A percentile compares a stretch with the other conserved stretches of the same genome.
Evolutionary conservation across 306 rosid genomes (phyloP).

Genomic region (Psophocarpus tetragonolobus): DNA sequence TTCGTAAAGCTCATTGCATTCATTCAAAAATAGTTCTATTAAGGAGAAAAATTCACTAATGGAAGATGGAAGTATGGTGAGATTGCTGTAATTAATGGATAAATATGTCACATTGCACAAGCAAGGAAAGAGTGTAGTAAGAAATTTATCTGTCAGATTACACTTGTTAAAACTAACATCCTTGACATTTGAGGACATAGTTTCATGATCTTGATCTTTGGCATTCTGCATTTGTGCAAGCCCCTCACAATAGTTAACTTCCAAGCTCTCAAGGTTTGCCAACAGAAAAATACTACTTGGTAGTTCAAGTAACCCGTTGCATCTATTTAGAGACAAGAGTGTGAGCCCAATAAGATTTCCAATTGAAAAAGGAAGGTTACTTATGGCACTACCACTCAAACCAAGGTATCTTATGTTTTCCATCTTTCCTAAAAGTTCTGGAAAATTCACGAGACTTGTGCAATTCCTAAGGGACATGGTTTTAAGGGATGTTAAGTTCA

Average conservation of each 20-base stretch:
- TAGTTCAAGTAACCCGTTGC: neutral
- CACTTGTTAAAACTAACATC: neutral
- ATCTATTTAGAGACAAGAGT: neutral
- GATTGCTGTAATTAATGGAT: neutral
- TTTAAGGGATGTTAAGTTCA: neutral
- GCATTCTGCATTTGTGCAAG: neutral
- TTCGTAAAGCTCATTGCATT: neutral
- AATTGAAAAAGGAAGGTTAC: neutral
- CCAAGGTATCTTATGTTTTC: neutral
- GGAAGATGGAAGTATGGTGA: conserved; percentile 1
- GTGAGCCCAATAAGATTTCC: neutral
- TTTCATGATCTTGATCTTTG: neutral
- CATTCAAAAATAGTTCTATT: neutral
- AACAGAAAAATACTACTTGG: conserved; percentile 1
- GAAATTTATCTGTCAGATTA: neutral
- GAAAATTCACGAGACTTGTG: neutral
- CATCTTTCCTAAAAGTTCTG: conserved; percentile 4
- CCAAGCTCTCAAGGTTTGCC: neutral
- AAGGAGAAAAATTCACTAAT: neutral
- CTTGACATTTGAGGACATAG: neutral
- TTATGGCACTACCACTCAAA: neutral
- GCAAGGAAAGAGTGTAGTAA: neutral
- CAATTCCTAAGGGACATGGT: neutral
- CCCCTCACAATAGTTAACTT: neutral
- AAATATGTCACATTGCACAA: neutral